Evolutionary conservation across 805 yeast species (phyloP).

Genomic region (Monosporozyma solicola): DNA sequence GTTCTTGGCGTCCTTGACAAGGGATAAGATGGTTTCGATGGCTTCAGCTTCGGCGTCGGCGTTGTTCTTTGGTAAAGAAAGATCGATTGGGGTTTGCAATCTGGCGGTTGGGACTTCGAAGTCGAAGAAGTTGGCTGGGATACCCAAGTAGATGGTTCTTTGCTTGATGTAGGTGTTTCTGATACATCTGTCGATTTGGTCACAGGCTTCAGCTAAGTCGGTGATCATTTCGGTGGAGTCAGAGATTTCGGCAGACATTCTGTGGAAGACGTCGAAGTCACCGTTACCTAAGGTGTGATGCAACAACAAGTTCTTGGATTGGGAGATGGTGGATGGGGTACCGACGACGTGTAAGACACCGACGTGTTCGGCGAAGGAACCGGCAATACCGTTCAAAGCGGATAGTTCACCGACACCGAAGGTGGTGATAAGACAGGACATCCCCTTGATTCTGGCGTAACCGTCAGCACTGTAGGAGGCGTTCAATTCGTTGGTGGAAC

Average conservation of each 20-base stretch:
- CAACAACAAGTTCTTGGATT: conserved; percentile 1
- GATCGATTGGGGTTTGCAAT: conserved; percentile 2
- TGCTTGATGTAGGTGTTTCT: conserved; percentile 4
- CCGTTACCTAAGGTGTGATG: conserved; percentile 6
- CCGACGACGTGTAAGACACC: conserved; percentile 6
- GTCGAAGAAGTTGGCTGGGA: conserved; percentile 4
- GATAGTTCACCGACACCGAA: conserved; percentile 6
- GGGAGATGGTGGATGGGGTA: conserved; percentile 3
- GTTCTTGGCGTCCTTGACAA: conserved; percentile 2
- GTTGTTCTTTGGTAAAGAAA: conserved; percentile 2
- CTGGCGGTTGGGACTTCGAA: neutral
- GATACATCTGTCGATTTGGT: conserved; percentile 1
- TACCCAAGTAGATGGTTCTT: conserved; percentile 4
- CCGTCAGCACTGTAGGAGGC: conserved; percentile 4
- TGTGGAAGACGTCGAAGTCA: conserved; percentile 6
- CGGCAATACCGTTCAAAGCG: conserved; percentile 6
- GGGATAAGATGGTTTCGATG: neutral
- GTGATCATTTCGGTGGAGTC: neutral
- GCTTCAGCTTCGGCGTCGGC: conserved; percentile 2
- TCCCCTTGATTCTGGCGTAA: conserved; percentile 4
- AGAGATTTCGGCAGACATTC: conserved; percentile 5
- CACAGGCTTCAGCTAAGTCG: conserved; percentile 1
- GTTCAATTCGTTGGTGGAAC: conserved; percentile 4
- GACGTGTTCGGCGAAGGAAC: conserved; percentile 5
- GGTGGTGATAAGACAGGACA: conserved; percentile 4